Base-by-base conservation (phyloP, 2,329 filamentous ascomycete genomes). In the Penicillium sp. region DNA sequence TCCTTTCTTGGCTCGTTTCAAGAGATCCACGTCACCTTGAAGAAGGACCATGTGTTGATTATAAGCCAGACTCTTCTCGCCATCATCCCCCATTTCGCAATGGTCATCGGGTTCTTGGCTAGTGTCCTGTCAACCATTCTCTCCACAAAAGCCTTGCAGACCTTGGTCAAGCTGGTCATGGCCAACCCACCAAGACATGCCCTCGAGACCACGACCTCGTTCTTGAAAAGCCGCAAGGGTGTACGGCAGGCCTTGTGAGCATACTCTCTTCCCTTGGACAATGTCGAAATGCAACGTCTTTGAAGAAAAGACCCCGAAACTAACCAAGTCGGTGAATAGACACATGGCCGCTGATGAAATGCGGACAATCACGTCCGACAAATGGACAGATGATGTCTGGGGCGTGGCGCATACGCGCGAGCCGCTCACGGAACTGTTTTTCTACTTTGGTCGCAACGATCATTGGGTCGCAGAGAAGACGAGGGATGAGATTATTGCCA, bases 401-500 rank as follows among this genome's bases (percentile, higher is more conserved):
- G 80, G 79, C 1, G 70, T 73, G 18, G 65, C 68, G 1, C 46
- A 48, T 25, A 55, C 51, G 1, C 43, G 53, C 1, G 60, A 69
- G 39, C 60, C 69, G 6, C 62, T 72, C 2, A 67, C 74, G 3
- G 73, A 72, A 43, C 52, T 84, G 37, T 74, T 75, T 44, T 81
- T 84, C 58, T 76, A 81, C 54, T 84, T 82, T 62, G 80, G 77
- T 1, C 67, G 75, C 33, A 67, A 76, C 41, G 81, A 84, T 58
- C 79, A 82, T 57, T 84, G 81, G 81, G 77, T 84, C 26, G 79
- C 79, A 1, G 72, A 80, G 52, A 66, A 71, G 56, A 82, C 79
- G 28, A 68, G 80, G 33, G 76, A 83, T 55, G 73, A 74, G 36
- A 67, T 84, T 34, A 76, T 83, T 40, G 64, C 62, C 35, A 56